Evolutionary conservation across 176 grass and related monocot species (phyloP).

Genomic region (Avena sativa): DNA sequence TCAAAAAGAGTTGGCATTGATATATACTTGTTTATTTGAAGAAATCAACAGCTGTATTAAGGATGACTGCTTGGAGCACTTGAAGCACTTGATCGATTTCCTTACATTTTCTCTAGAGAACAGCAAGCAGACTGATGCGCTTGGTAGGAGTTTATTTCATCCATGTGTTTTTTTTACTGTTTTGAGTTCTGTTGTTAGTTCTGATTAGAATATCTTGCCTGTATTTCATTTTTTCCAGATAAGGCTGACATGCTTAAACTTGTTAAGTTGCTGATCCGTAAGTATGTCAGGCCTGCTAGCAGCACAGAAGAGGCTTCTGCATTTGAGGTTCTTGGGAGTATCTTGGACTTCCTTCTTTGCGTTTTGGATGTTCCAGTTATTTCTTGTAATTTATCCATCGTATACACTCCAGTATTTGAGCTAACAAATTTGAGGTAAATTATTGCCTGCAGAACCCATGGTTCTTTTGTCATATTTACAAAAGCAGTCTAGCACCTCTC

Average conservation of each 20-base stretch:
- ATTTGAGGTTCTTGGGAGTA: constrained; percentile 58
- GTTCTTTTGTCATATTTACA: not conserved
- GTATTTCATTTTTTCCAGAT: constrained; percentile 49
- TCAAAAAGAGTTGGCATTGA: constrained; percentile 64
- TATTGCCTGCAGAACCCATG: not conserved
- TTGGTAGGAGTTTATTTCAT: constrained; percentile 55
- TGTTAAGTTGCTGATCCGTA: constrained; percentile 61
- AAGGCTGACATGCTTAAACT: constrained; percentile 58
- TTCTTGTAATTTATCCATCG: constrained; percentile 53
- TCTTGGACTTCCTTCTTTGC: constrained; percentile 77
- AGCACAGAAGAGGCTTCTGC: constrained; percentile 40
- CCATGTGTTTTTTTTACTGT: constrained; percentile 21
- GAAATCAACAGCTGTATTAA: constrained; percentile 61
- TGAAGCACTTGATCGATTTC: constrained; percentile 71
- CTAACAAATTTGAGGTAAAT: constrained; percentile 66
- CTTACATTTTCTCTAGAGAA: constrained; percentile 69
- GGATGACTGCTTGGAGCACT: constrained; percentile 61
- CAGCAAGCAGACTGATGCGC: constrained; percentile 47
- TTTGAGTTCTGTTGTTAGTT: constrained; percentile 34
- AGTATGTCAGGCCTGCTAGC: constrained; percentile 55
- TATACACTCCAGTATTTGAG: constrained; percentile 76
- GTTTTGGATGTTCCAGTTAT: constrained; percentile 80
- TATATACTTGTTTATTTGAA: constrained; percentile 75
- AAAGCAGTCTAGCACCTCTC: constrained; percentile 19
- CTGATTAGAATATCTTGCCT: constrained; percentile 38